These are phyloP conservation scores for Stevia rebaudiana DNA, from an alignment of 140 eudicot species.

Conservation along the genomic window DNA sequence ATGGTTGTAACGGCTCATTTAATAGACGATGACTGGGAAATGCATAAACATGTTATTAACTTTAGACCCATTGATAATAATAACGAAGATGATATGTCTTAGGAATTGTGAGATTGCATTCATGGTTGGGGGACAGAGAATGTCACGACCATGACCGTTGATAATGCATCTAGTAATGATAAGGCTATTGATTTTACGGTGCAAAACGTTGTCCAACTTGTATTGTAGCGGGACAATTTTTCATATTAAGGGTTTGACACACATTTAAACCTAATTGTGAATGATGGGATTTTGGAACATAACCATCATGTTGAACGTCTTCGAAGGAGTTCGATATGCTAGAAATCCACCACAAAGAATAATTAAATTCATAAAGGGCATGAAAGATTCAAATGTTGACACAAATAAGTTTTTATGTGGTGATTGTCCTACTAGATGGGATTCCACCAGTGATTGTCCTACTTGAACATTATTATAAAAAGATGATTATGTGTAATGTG, in stretches of 20 bases:
- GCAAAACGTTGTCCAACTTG: not conserved
- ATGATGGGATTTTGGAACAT: not conserved
- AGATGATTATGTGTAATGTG: not conserved
- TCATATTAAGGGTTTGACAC: not conserved
- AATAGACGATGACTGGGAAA: not conserved
- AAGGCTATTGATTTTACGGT: not conserved
- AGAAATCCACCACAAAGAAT: not conserved
- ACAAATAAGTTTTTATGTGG: not conserved
- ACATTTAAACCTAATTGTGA: not conserved
- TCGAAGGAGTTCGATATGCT: not conserved
- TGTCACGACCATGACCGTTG: not conserved
- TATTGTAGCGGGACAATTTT: not conserved
- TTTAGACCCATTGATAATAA: not conserved
- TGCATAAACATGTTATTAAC: not conserved
- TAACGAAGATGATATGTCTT: not conserved
- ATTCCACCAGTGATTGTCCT: not conserved
- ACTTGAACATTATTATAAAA: not conserved
- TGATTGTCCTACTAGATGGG: not conserved
- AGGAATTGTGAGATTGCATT: not conserved
- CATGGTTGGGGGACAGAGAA: not conserved
- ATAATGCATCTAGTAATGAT: not conserved
- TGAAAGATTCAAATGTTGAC: not conserved
- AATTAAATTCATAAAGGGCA: not conserved
- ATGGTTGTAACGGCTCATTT: conserved; percentile 1
- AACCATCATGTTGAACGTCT: not conserved